These are phyloP conservation scores for Penicillium sp. DNA, from an alignment of 2,329 filamentous ascomycete species.

Conservation along the genomic window DNA sequence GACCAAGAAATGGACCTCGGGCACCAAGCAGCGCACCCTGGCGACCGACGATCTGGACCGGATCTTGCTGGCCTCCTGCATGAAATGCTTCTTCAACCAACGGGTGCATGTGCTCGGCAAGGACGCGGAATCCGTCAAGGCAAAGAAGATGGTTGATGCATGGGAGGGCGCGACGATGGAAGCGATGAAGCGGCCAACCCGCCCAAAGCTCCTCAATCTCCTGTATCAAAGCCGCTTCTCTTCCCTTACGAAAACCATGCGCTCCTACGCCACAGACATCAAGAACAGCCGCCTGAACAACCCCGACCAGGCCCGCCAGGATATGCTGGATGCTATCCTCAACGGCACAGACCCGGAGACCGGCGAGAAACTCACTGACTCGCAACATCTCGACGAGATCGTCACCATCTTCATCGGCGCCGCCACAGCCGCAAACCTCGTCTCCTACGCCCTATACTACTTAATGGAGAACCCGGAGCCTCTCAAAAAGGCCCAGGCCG, in stretches of 20 bases:
- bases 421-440: slow-evolving; percentile 69
- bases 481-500: slow-evolving; percentile 63
- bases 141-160: slow-evolving; percentile 46
- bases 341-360: slow-evolving; percentile 62
- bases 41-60: slow-evolving; percentile 54
- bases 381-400: slow-evolving; percentile 66
- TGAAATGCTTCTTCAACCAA: slow-evolving; percentile 53
- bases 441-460: slow-evolving; percentile 66
- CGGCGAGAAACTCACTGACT: slow-evolving; percentile 57
- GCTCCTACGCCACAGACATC: slow-evolving; percentile 56
- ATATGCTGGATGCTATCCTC: slow-evolving; percentile 62
- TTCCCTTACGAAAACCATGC: slow-evolving; percentile 54
- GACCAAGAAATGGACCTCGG: slow-evolving; percentile 51
- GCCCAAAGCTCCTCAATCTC: slow-evolving; percentile 55
- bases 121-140: slow-evolving; percentile 42
- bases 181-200: slow-evolving; percentile 57
- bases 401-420: slow-evolving; percentile 65
- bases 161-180: slow-evolving; percentile 60
- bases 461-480: slow-evolving; percentile 63
- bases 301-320: slow-evolving; percentile 52
- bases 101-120: slow-evolving; percentile 51
- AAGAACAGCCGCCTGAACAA: slow-evolving; percentile 57
- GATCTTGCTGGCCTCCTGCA: slow-evolving; percentile 55
- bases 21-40: slow-evolving; percentile 38
- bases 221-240: slow-evolving; percentile 58